These are phyloP conservation scores for Hebeloma cylindrosporum DNA, from an alignment of 768 basidiomycete genomes.

Conservation along the genomic window DNA sequence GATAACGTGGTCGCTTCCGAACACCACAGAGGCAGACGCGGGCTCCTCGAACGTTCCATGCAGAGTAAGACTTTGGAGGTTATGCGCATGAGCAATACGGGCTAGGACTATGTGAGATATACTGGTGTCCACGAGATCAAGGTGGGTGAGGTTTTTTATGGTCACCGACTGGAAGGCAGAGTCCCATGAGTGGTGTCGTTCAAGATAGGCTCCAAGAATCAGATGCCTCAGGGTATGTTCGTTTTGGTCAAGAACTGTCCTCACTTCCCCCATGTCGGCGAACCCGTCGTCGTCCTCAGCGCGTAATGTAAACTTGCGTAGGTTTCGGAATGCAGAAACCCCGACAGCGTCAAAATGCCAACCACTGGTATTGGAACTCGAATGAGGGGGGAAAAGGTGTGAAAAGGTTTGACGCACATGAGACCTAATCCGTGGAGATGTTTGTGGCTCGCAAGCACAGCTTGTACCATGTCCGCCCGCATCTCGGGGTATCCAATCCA, in stretches of 20 bases:
- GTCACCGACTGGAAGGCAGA: slow-evolving; percentile 59
- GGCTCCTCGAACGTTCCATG: slow-evolving; percentile 68
- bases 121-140: slow-evolving; percentile 70
- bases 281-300: slow-evolving; percentile 73
- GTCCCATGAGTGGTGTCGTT: slow-evolving; percentile 67
- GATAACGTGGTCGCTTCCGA: slow-evolving; percentile 60
- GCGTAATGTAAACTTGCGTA: slow-evolving; percentile 65
- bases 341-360: slow-evolving; percentile 77
- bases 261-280: slow-evolving; percentile 68
- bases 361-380: slow-evolving; percentile 37
- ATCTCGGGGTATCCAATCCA: slow-evolving; percentile 80
- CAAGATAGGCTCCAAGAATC: slow-evolving; percentile 68
- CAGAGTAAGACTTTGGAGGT: slow-evolving; percentile 59
- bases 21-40: slow-evolving; percentile 55
- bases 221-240: slow-evolving; percentile 57
- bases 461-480: slow-evolving; percentile 64
- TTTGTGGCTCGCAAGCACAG: slow-evolving; percentile 52
- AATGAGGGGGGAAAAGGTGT: neutral
- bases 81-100: slow-evolving; percentile 62
- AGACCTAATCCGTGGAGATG: slow-evolving; percentile 57
- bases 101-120: slow-evolving; percentile 63
- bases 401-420: slow-evolving; percentile 38
- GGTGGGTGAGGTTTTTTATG: slow-evolving; percentile 65
- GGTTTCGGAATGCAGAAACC: slow-evolving; percentile 58
- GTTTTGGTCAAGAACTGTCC: slow-evolving; percentile 62